phyloP scores from a whole-genome alignment of 2,329 filamentous ascomycete species.

The Fusarium sacchari region DNA sequence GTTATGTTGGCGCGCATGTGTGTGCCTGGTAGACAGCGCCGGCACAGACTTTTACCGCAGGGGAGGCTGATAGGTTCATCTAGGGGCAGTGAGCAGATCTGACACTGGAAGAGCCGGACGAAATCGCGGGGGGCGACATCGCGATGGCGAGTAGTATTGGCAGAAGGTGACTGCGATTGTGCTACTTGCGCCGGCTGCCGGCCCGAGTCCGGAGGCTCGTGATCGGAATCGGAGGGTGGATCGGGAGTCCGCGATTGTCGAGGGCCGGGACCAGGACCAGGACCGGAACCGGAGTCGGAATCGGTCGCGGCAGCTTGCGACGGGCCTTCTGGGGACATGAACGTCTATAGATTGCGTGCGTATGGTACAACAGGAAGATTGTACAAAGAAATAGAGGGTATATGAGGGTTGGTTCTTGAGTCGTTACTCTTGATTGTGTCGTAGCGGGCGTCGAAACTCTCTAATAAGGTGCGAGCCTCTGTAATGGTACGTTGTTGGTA shows the following conservation, averaged over 20 bases:
- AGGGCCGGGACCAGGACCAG: slow-evolving; percentile 24
- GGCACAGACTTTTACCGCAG: slow-evolving; percentile 83
- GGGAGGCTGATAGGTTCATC: slow-evolving; percentile 78
- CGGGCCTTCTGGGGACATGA: slow-evolving; percentile 34
- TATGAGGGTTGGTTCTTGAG: not conserved
- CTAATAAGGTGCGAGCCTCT: slow-evolving; percentile 39
- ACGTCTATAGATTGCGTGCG: slow-evolving; percentile 19
- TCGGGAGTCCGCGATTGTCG: slow-evolving; percentile 5
- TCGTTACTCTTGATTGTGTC: slow-evolving; percentile 3
- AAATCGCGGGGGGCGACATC: slow-evolving; percentile 45
- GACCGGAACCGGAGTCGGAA: slow-evolving; percentile 24
- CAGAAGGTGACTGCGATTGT: slow-evolving; percentile 14
- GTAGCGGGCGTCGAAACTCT: slow-evolving; percentile 35
- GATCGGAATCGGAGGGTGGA: slow-evolving; percentile 7
- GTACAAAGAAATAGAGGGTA: not conserved
- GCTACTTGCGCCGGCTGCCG: slow-evolving; percentile 11
- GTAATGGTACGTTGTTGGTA: not conserved
- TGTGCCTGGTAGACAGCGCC: slow-evolving; percentile 74
- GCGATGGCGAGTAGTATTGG: slow-evolving; percentile 8
- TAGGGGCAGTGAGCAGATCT: slow-evolving; percentile 75
- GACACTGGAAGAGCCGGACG: slow-evolving; percentile 81
- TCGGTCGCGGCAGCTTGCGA: slow-evolving; percentile 21
- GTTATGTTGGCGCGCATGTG: slow-evolving; percentile 76
- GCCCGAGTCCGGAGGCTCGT: slow-evolving; percentile 11
- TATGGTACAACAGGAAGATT: not conserved